A percentile compares a stretch with the other conserved stretches of the same genome.
These are phyloP conservation scores for Dacryopinax spathularia DNA, from an alignment of 768 basidiomycete species.

Conservation along the genomic window DNA sequence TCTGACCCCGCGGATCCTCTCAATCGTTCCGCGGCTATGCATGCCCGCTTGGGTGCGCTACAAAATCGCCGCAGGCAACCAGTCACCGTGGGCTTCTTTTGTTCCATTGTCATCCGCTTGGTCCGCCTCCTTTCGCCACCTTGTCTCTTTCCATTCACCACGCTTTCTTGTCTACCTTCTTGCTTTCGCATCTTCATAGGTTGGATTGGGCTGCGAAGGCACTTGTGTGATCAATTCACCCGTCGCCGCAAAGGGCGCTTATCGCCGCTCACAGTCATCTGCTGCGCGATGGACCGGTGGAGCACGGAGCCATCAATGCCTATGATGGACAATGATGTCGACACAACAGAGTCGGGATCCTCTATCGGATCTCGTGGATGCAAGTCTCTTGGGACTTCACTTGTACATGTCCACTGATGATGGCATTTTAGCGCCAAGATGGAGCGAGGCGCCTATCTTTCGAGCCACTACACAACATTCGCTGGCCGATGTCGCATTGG, in stretches of 20 bases:
- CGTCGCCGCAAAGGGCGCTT: background rate
- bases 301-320: background rate
- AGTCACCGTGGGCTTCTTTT: background rate
- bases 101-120: background rate
- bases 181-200: background rate
- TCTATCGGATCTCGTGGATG: background rate
- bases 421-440: background rate
- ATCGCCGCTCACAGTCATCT: background rate
- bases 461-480: background rate
- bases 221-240: background rate
- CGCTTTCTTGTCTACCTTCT: background rate
- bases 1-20: constrained; percentile 2
- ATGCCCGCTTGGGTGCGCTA: background rate
- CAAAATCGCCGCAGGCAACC: constrained; percentile 4
- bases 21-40: constrained; percentile 4
- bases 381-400: background rate
- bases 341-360: background rate
- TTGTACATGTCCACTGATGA: background rate
- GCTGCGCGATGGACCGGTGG: background rate
- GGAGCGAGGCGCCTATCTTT: background rate
- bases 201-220: no score
- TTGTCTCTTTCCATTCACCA: constrained; percentile 3
- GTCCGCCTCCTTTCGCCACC: background rate
- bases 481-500: background rate
- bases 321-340: background rate